Evolutionary conservation across 2,329 filamentous ascomycete species (phyloP).

Genomic region (Metarhizium album): DNA sequence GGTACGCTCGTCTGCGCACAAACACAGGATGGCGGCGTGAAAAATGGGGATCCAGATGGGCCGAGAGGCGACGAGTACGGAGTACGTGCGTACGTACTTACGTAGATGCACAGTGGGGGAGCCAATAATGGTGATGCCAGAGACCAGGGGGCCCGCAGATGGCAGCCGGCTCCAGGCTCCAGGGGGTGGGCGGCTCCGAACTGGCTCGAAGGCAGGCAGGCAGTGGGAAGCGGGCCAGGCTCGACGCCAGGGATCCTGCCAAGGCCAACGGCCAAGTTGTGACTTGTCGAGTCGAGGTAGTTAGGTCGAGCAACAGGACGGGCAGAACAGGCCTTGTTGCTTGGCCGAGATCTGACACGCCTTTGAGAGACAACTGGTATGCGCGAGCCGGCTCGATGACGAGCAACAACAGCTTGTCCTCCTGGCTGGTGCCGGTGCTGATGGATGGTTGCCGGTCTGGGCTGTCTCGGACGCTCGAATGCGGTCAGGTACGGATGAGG

Average conservation of each 20-base stretch:
- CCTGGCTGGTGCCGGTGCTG: not conserved
- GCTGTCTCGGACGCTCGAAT: not conserved
- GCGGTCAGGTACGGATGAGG: no score
- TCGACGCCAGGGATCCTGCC: no score
- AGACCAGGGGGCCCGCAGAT: not conserved
- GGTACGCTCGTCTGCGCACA: no score
- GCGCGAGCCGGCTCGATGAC: not conserved
- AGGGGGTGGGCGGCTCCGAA: no score
- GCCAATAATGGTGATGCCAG: not conserved
- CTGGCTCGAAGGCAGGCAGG: not conserved
- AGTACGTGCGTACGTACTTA: no score
- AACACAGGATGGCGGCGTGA: not conserved
- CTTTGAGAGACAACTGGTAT: not conserved
- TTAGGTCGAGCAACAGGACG: no score
- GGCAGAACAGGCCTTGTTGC: no score
- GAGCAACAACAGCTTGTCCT: not conserved
- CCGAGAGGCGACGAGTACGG: not conserved
- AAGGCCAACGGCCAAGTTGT: not conserved
- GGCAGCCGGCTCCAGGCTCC: not conserved
- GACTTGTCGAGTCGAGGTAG: no score
- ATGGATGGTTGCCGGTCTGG: not conserved
- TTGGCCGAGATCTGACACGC: not conserved
- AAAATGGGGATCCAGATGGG: not conserved
- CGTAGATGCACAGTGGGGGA: not conserved
- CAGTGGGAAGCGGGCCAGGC: no score